A percentile compares a stretch with the other conserved stretches of the same genome.
Conservation (phyloP, 2,329 filamentous ascomycete species). For the Drechmeria coniospora region DNA sequence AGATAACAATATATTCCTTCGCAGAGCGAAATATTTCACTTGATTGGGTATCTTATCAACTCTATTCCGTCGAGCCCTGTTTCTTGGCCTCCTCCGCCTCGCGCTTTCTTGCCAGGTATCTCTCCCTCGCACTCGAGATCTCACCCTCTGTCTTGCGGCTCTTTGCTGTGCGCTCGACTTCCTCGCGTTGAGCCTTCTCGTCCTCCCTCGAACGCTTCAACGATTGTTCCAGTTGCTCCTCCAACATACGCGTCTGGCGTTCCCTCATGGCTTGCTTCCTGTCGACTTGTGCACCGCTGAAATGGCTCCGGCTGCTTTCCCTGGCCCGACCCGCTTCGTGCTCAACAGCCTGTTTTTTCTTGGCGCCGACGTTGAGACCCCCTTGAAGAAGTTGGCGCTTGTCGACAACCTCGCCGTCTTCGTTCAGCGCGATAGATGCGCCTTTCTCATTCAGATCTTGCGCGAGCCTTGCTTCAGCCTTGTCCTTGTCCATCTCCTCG, state of each 20-base stretch:
- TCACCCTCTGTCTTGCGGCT: conserved; percentile 64
- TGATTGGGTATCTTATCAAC: conserved; percentile 15
- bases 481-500: conserved; percentile 31
- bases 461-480: conserved; percentile 48
- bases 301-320: conserved; percentile 18
- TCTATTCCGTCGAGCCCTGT: conserved; percentile 20
- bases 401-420: conserved; percentile 71
- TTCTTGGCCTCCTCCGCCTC: conserved; percentile 57
- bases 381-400: conserved; percentile 66
- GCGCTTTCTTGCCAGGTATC: conserved; percentile 63
- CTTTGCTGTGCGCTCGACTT: conserved; percentile 52
- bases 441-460: conserved; percentile 49
- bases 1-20: too few species aligned
- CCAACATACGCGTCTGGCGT: conserved; percentile 64
- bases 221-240: conserved; percentile 58
- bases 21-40: not conserved
- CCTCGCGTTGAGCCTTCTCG: conserved; percentile 45
- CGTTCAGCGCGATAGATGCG: conserved; percentile 53
- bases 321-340: conserved; percentile 9
- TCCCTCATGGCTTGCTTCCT: conserved; percentile 55
- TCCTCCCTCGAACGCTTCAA: conserved; percentile 59
- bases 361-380: conserved; percentile 57
- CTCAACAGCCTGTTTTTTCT: conserved; percentile 34
- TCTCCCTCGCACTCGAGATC: conserved; percentile 62
- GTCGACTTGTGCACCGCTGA: conserved; percentile 26